Percentiles rank a stretch among this genome's conserved stretches.
Conservation (phyloP, 2,329 filamentous ascomycete species). For the Lasiodiplodia gonubiensis region DNA sequence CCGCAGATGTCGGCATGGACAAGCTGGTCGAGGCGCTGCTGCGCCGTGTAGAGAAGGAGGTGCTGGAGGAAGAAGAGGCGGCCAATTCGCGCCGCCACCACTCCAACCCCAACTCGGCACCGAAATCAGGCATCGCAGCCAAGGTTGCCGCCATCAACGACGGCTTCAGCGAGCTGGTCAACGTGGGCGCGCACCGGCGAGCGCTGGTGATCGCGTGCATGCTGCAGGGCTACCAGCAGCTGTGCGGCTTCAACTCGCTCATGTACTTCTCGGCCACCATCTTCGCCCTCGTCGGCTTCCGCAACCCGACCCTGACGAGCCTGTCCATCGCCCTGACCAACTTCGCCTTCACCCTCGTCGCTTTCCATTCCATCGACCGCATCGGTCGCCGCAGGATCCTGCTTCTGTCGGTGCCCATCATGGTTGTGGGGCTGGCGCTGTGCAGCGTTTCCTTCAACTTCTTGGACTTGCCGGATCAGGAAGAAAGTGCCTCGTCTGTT, state of each 20-base stretch:
- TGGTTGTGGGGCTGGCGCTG: constrained; percentile 73
- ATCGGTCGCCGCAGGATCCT: constrained; percentile 65
- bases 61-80: constrained; percentile 69
- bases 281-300: constrained; percentile 54
- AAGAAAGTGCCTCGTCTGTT: constrained; percentile 30
- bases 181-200: constrained; percentile 63
- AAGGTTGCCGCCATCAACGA: constrained; percentile 58
- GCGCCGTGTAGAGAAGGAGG: constrained; percentile 73
- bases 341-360: constrained; percentile 54
- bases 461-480: constrained; percentile 55
- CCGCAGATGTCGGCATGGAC: constrained; percentile 28
- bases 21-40: constrained; percentile 65
- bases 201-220: constrained; percentile 85
- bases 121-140: constrained; percentile 37
- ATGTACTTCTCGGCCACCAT: constrained; percentile 55
- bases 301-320: constrained; percentile 51
- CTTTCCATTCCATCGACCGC: constrained; percentile 52
- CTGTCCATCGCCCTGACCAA: constrained; percentile 54
- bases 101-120: constrained; percentile 17
- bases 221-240: constrained; percentile 84
- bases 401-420: constrained; percentile 81
- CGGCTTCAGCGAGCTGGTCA: constrained; percentile 57
- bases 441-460: constrained; percentile 76
- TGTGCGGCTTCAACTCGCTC: constrained; percentile 64
- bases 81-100: constrained; percentile 42